phyloP scores from a whole-genome alignment of 139 green algal genomes.

The Trebouxia sp. region DNA sequence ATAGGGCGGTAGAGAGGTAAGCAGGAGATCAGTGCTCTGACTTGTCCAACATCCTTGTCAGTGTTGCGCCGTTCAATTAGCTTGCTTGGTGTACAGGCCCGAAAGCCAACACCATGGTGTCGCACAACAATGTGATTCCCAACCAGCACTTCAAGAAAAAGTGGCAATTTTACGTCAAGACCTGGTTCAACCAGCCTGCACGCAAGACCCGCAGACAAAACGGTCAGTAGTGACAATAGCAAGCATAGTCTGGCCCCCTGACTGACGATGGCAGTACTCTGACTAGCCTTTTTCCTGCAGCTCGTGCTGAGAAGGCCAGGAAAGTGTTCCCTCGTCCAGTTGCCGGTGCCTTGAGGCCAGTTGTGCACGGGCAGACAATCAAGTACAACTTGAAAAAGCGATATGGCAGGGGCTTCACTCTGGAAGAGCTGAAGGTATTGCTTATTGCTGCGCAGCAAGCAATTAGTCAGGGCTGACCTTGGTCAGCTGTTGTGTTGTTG shows the following conservation, averaged over 20 bases:
- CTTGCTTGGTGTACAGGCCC: neutral
- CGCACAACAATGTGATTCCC: slow-evolving; percentile 89
- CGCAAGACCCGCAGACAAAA: slow-evolving; percentile 85
- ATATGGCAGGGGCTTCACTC: slow-evolving; percentile 93
- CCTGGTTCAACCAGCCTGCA: slow-evolving; percentile 99
- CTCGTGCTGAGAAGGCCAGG: slow-evolving; percentile 89
- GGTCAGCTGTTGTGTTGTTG: neutral
- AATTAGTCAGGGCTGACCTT: too few species aligned
- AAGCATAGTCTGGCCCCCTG: neutral
- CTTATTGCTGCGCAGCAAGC: too few species aligned
- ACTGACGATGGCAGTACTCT: too few species aligned
- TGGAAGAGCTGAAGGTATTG: slow-evolving; percentile 97
- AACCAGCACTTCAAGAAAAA: slow-evolving; percentile 96
- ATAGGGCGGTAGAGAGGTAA: neutral
- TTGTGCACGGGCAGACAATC: slow-evolving; percentile 89
- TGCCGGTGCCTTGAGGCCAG: slow-evolving; percentile 83
- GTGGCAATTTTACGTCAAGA: slow-evolving; percentile 89
- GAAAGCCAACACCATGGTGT: neutral
- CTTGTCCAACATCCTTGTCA: too few species aligned
- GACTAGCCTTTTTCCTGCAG: slow-evolving; percentile 54
- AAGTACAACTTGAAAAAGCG: slow-evolving; percentile 97
- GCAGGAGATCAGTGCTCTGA: neutral
- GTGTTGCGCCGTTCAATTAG: too few species aligned
- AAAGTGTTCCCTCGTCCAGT: slow-evolving; percentile 91
- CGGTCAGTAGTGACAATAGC: slow-evolving; percentile 45